A percentile compares a stretch with the other conserved stretches of the same genome.
These are phyloP conservation scores for Scheffersomyces insectosa DNA, from an alignment of 1,139 yeast genomes.

Conservation along the genomic window DNA sequence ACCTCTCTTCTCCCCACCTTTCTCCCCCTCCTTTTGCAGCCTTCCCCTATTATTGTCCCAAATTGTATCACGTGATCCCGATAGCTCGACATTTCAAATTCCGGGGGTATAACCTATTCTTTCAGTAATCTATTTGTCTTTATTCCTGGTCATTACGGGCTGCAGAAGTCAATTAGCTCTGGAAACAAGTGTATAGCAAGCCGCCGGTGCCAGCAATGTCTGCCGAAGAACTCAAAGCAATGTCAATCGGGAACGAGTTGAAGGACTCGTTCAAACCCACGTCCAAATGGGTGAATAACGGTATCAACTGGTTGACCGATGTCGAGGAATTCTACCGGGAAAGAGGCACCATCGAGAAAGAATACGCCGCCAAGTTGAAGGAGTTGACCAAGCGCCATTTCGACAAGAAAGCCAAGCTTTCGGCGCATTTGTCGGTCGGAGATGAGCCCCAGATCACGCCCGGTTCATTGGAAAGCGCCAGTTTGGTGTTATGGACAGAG, in stretches of 20 bases:
- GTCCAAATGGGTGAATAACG: constrained; percentile 72
- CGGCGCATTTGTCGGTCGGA: constrained; percentile 80
- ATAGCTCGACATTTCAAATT: too few species aligned
- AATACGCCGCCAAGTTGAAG: constrained; percentile 70
- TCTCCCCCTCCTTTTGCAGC: too few species aligned
- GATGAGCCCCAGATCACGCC: constrained; percentile 90
- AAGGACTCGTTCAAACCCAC: constrained; percentile 80
- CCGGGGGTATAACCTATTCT: too few species aligned
- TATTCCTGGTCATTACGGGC: too few species aligned
- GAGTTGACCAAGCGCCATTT: constrained; percentile 69
- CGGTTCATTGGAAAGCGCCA: constrained; percentile 89
- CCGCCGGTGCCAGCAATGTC: too few species aligned
- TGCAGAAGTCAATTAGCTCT: too few species aligned
- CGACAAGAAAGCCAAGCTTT: constrained; percentile 70
- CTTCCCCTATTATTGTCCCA: too few species aligned
- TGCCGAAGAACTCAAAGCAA: not conserved
- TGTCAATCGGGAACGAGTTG: constrained; percentile 63
- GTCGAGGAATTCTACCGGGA: constrained; percentile 83
- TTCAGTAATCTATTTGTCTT: too few species aligned
- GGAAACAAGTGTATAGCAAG: too few species aligned
- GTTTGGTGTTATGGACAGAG: constrained; percentile 94
- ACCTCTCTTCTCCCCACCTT: too few species aligned
- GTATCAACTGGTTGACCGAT: constrained; percentile 74
- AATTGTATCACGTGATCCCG: too few species aligned
- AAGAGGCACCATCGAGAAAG: constrained; percentile 78